phyloP scores from a whole-genome alignment of 805 yeast species.

The Wickerhamomyces tratensis region DNA sequence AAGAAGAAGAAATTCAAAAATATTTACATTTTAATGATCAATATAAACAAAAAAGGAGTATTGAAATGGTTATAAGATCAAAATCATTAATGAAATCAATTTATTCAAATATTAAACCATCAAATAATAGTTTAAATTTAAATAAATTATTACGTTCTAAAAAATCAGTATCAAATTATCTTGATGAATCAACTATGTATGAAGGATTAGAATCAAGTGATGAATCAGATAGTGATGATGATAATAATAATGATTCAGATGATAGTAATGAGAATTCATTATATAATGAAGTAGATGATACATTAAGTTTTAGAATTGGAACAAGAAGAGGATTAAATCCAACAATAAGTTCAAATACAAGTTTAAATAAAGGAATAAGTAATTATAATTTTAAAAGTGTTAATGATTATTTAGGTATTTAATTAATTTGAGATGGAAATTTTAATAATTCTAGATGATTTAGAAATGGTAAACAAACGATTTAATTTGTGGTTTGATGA shows the following conservation, averaged over 20 bases:
- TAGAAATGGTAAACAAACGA: too few species aligned
- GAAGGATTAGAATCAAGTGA: constrained; percentile 15
- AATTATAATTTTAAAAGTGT: too few species aligned
- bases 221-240: constrained; percentile 1
- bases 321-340: constrained; percentile 3
- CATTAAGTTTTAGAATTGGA: constrained; percentile 14
- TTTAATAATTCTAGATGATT: too few species aligned
- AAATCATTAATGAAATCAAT: constrained; percentile 7
- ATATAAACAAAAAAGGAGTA: constrained; percentile 4
- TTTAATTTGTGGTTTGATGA: too few species aligned
- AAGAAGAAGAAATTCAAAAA: constrained; percentile 1
- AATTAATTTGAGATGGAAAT: too few species aligned
- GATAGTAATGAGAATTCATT: constrained; percentile 9
- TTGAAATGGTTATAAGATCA: neutral
- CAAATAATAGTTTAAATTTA: constrained; percentile 8
- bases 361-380: too few species aligned
- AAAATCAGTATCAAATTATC: constrained; percentile 13
- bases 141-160: constrained; percentile 14
- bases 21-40: constrained; percentile 15
- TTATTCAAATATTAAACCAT: constrained; percentile 11
- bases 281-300: constrained; percentile 15
- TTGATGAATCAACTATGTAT: constrained; percentile 17
- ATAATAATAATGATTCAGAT: neutral
- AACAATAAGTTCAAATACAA: too few species aligned
- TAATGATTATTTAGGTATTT: too few species aligned